phyloP scores from a whole-genome alignment of 352 stramenopile genomes.

The Globisporangium spinosum region DNA sequence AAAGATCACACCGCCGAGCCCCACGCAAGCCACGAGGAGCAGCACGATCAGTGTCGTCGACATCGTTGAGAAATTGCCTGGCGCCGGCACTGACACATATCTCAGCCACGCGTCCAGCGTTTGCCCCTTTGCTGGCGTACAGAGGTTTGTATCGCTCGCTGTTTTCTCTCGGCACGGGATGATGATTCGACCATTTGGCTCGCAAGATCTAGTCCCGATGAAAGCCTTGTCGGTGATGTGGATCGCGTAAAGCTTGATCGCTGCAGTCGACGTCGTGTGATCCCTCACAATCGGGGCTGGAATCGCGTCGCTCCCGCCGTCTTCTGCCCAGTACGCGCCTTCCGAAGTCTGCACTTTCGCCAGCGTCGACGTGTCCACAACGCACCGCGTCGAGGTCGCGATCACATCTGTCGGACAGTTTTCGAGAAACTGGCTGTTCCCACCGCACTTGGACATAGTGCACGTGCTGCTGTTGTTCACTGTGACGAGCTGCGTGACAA shows the following conservation, averaged over 20 bases:
- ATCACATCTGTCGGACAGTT: constrained; percentile 35
- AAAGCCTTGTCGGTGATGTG: constrained; percentile 47
- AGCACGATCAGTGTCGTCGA: constrained; percentile 48
- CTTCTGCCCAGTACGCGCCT: constrained; percentile 59
- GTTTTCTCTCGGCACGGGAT: constrained; percentile 55
- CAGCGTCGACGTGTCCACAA: constrained; percentile 38
- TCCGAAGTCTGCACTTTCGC: constrained; percentile 18
- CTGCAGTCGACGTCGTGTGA: constrained; percentile 28
- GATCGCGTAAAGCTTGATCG: constrained; percentile 49
- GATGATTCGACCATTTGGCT: constrained; percentile 54
- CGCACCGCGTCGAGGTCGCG: constrained; percentile 35
- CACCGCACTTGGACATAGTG: constrained; percentile 30
- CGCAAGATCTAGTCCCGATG: constrained; percentile 41
- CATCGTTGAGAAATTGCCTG: constrained; percentile 47
- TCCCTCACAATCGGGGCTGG: constrained; percentile 48
- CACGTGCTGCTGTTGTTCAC: constrained; percentile 19
- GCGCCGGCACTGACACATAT: constrained; percentile 28
- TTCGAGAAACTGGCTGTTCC: constrained; percentile 51
- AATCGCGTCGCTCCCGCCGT: constrained; percentile 46
- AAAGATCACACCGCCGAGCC: constrained; percentile 37
- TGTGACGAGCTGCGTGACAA: constrained; percentile 29
- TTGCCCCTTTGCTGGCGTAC: constrained; percentile 25
- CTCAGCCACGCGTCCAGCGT: constrained; percentile 62
- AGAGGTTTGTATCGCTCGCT: constrained; percentile 46
- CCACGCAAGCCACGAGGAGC: constrained; percentile 33